A percentile compares a stretch with the other conserved stretches of the same genome.
phyloP scores from a whole-genome alignment of 768 basidiomycete genomes.

The Mycena rosella region DNA sequence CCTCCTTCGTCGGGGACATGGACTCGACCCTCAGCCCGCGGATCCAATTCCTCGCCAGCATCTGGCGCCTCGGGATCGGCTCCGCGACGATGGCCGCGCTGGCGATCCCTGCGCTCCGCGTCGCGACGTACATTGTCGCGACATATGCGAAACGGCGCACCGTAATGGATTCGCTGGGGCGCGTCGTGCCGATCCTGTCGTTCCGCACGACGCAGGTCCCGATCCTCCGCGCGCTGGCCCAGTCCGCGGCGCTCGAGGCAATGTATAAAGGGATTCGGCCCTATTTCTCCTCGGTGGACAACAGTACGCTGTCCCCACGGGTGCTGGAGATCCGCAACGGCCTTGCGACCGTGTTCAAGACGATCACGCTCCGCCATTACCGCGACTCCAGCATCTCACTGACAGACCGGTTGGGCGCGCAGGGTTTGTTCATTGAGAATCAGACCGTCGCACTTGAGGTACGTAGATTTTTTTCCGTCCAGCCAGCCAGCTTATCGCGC shows the following conservation, averaged over 20 bases:
- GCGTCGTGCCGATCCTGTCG: constrained; percentile 39
- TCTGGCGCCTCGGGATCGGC: constrained; percentile 47
- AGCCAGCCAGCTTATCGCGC: background rate
- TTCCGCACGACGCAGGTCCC: constrained; percentile 53
- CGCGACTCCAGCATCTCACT: constrained; percentile 13
- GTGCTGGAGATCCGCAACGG: constrained; percentile 24
- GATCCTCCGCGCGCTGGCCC: constrained; percentile 44
- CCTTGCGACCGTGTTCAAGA: constrained; percentile 27
- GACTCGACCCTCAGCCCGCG: background rate
- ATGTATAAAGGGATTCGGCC: constrained; percentile 30
- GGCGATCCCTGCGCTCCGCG: constrained; percentile 40
- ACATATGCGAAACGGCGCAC: constrained; percentile 45
- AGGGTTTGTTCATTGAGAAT: constrained; percentile 49
- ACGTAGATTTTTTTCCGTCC: constrained; percentile 36
- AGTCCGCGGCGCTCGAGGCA: constrained; percentile 45
- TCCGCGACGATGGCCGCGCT: constrained; percentile 41
- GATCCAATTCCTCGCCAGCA: constrained; percentile 39
- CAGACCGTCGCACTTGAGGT: constrained; percentile 43
- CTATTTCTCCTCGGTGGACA: constrained; percentile 2
- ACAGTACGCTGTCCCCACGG: background rate
- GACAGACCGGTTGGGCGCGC: constrained; percentile 50
- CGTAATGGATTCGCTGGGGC: constrained; percentile 33
- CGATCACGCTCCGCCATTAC: constrained; percentile 13
- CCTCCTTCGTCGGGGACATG: constrained; percentile 40
- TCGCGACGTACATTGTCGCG: constrained; percentile 41